These are phyloP conservation scores for Endothia cerciana DNA, from an alignment of 2,329 filamentous ascomycete species.

Conservation along the genomic window DNA sequence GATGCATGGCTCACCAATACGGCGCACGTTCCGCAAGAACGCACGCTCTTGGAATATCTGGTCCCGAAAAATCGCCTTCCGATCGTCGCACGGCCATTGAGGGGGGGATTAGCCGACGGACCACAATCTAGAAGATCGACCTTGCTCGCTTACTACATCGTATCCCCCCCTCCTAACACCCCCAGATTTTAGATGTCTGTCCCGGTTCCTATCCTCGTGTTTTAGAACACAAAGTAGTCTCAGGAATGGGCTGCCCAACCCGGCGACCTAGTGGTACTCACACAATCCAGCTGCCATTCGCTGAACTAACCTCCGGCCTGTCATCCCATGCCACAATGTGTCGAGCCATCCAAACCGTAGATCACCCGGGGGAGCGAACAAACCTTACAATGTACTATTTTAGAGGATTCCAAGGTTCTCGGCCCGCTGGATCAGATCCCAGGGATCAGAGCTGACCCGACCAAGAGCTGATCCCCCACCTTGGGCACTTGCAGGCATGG, in stretches of 20 bases:
- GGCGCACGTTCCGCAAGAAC: background rate
- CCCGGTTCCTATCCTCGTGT: slow-evolving; percentile 9
- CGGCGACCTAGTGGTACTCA: background rate
- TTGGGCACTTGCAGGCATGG: slow-evolving; percentile 3
- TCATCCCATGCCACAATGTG: slow-evolving; percentile 7
- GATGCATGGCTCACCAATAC: background rate
- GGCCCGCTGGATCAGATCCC: slow-evolving; percentile 16
- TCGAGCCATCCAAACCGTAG: background rate
- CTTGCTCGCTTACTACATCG: background rate
- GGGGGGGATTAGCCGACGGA: background rate
- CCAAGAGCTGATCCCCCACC: background rate
- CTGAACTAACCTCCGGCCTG: background rate
- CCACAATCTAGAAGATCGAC: slow-evolving; percentile 5
- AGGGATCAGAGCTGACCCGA: slow-evolving; percentile 15
- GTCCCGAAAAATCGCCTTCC: slow-evolving; percentile 17
- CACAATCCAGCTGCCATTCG: background rate
- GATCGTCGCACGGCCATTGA: slow-evolving; percentile 27
- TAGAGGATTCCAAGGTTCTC: background rate
- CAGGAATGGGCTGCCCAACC: slow-evolving; percentile 8
- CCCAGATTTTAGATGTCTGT: slow-evolving; percentile 1
- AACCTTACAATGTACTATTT: background rate
- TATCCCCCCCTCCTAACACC: background rate
- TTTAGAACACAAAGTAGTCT: slow-evolving; percentile 10
- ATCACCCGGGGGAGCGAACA: background rate
- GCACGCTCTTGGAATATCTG: background rate